Base-by-base conservation (phyloP, 2,329 filamentous ascomycete genomes). In the Colletotrichum musicola region DNA sequence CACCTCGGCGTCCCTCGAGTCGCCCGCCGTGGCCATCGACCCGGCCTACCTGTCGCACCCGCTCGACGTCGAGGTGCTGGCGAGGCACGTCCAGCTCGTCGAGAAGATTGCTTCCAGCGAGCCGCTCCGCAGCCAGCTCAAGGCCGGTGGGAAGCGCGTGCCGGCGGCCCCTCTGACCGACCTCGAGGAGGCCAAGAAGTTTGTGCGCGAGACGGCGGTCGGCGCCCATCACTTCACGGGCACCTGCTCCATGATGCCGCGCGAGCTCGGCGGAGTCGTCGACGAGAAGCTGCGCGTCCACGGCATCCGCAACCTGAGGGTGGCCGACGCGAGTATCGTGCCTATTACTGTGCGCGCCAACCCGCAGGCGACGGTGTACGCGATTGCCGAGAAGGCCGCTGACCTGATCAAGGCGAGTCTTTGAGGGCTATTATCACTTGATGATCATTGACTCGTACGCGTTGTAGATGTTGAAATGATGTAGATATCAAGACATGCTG, bases 11-110 rank as follows among this genome's bases (percentile, higher is more conserved):
- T 80, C 84, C 51, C 49, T 68, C 30, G 62, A 68, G 14, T 60
- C 65, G 18, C 25, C 50, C 14, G 69, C 66, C 10, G 75, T 83
- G 4, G 73, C 76, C 13, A 81, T 82, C 13, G 84, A 90, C 71
- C 86, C 87, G 18, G 82, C 83, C 38, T 89, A 84, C 78, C 83
- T 90, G 72, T 82, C 82, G 12, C 78, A 89, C 70, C 84, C 86
- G 9, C 81, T 88, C 25, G 88, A 90, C 72, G 75, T 90, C 55
- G 87, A 89, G 76, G 82, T 81, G n/a, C 80, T 88, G 40, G 80
- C 78, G 5, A 79, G 81, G 18, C 81, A 79, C 12, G 76, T 83
- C 4, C 82, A 81, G 46, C 80, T 84, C 60, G 77, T 84, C 27
- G 82, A 78, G 66, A 72, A 72, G 25, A 62, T 80, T 20, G 73